Conservation (phyloP, 768 basidiomycete species). For the Lactifluus piperatus region DNA sequence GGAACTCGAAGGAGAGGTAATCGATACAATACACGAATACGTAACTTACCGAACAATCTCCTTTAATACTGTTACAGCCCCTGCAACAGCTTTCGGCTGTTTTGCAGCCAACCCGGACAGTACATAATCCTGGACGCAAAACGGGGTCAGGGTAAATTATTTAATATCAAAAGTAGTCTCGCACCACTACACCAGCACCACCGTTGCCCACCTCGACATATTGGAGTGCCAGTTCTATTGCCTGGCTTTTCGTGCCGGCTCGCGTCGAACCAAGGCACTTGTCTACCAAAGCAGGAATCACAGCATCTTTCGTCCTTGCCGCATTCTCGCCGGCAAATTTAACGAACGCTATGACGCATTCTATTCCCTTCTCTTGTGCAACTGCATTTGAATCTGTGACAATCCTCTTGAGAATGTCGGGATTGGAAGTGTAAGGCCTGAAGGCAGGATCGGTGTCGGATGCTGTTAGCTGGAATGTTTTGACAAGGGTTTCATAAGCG, state of each 20-base stretch:
- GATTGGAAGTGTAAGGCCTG: constrained; percentile 73
- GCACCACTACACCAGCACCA: constrained; percentile 79
- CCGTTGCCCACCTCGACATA: constrained; percentile 92
- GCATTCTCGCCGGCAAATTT: constrained; percentile 88
- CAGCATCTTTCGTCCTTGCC: constrained; percentile 67
- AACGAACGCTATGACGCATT: constrained; percentile 76
- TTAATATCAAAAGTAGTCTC: constrained; percentile 31
- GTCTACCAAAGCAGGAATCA: constrained; percentile 90
- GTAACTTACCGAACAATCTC: constrained; percentile 71
- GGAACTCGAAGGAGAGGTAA: neutral
- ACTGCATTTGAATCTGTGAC: constrained; percentile 90
- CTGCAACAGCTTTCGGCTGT: constrained; percentile 89
- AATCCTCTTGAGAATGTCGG: constrained; percentile 77
- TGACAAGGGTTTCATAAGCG: constrained; percentile 82
- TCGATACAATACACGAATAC: neutral
- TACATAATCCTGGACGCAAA: constrained; percentile 41
- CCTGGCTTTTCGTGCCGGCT: constrained; percentile 83
- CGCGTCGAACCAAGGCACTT: constrained; percentile 91
- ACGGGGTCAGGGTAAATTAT: neutral
- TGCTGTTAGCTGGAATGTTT: constrained; percentile 79
- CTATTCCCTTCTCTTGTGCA: constrained; percentile 96
- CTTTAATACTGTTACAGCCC: constrained; percentile 64
- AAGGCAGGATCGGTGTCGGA: constrained; percentile 94
- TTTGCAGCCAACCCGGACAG: constrained; percentile 83
- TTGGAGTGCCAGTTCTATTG: constrained; percentile 76